Evolutionary conservation across 495 filamentous ascomycete genomes (phyloP), one percentile per base, ranked within the genome.

Genomic region (Annulohypoxylon moriforme): DNA sequence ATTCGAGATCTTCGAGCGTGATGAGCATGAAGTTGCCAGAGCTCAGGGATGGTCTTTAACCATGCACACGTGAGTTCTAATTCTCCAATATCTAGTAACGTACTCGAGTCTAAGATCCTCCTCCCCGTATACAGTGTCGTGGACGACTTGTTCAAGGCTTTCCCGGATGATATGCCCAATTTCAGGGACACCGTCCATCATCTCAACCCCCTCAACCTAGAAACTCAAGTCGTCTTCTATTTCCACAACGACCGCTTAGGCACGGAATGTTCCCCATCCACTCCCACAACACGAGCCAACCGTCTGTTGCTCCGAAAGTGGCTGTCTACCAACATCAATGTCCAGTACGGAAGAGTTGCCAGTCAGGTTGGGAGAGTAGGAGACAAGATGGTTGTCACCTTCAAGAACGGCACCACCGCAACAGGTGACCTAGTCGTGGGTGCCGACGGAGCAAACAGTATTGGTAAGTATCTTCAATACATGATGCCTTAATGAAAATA

Each of bases 1-100:
- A 6, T 84, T 86, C 73, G 81, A 83, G 49, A 79, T 89, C 58
- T 87, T 86, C 47, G 86, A 88, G 60, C 75, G 79, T n/a, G 78
- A 81, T 56, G 79, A 81, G 65, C 77, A 80, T 52, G 80, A 81
- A 74, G 69, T 69, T 49, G 67, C 74, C 25, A 71, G 78, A 29
- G 72, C 77, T 7, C 68, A 73, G 38, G 80, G 80, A 27, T 80
- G 80, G 71, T 80, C 72, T 14, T 72, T 80, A 24, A 79, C 80
- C 38, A 71, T 82, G 18, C 67, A 78, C 55, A 72, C 33, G 68
- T 72, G 31, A 69, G 68, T 40, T 34, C 22, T 14, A 18, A 10
- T 22, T 31, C 13, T 40, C 10, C 47, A 60, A 42, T 29, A 9
- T 55, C n/a, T 34, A 44, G n/a, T 20, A 22, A 11, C 11, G 44